A percentile compares a stretch with the other conserved stretches of the same genome.
phyloP scores from a whole-genome alignment of 306 rosid species.

The Canavalia ensiformis region DNA sequence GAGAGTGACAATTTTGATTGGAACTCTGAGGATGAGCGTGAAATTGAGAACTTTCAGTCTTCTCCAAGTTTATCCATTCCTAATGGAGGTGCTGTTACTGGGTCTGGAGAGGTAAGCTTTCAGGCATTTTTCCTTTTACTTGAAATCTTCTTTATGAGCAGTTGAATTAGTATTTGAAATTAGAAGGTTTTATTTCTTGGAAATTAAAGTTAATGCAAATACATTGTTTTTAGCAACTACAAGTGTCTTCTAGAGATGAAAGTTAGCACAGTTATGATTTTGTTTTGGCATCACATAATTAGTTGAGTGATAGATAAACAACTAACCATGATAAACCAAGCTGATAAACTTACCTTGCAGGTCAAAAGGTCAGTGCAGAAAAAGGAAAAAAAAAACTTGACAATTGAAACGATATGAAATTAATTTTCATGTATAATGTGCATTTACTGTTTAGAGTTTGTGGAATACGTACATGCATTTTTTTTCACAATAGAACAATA shows the following conservation, averaged over 20 bases:
- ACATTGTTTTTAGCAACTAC: background rate
- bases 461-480: background rate
- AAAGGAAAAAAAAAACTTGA: background rate
- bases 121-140: background rate
- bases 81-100: conserved; percentile 55
- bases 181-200: conserved; percentile 1
- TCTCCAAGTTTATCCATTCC: conserved; percentile 59
- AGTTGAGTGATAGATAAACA: background rate
- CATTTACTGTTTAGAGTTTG: conserved; percentile 11
- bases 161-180: conserved; percentile 10
- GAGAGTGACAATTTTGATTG: conserved; percentile 73
- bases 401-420: conserved; percentile 1
- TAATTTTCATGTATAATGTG: conserved; percentile 28
- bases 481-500: background rate
- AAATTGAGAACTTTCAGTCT: conserved; percentile 69
- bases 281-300: background rate
- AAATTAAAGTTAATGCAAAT: conserved; percentile 15
- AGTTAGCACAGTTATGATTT: background rate
- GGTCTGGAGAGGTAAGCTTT: conserved; percentile 63
- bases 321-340: conserved; percentile 32
- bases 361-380: conserved; percentile 15
- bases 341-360: conserved; percentile 27
- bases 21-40: conserved; percentile 90
- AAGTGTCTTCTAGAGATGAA: background rate
- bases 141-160: background rate